Evolutionary conservation across 2,329 filamentous ascomycete genomes (phyloP).

Genomic region (Fusarium nisikadoi): DNA sequence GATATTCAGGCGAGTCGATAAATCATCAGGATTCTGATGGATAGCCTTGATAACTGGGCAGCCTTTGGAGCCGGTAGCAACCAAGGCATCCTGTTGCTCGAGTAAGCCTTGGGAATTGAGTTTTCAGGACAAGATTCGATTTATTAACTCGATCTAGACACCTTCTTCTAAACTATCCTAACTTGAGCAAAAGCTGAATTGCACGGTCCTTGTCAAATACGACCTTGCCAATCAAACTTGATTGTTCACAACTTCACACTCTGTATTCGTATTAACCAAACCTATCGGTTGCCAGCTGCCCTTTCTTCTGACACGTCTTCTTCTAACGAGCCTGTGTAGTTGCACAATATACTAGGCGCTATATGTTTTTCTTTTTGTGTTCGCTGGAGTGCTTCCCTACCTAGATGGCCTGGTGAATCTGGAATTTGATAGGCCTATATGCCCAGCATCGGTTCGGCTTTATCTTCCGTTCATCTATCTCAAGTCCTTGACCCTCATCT

Average conservation of each 20-base stretch:
- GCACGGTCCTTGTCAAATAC: neutral
- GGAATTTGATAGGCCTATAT: neutral
- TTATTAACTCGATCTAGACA: neutral
- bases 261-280: neutral
- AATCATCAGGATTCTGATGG: constrained; percentile 1
- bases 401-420: neutral
- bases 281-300: neutral
- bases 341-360: neutral
- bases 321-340: neutral
- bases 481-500: neutral
- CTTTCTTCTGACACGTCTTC: neutral
- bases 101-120: neutral
- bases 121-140: neutral
- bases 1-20: neutral
- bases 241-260: neutral
- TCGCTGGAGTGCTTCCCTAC: neutral
- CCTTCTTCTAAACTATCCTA: neutral
- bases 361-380: neutral
- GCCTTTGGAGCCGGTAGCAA: neutral
- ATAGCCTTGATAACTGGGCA: neutral
- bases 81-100: neutral
- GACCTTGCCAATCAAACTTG: neutral
- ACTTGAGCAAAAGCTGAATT: neutral
- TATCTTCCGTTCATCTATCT: neutral
- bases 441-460: neutral